Evolutionary conservation across 2,329 filamentous ascomycete genomes (phyloP), one percentile per base, ranked within the genome.

Genomic region (Diaporthe helianthi): DNA sequence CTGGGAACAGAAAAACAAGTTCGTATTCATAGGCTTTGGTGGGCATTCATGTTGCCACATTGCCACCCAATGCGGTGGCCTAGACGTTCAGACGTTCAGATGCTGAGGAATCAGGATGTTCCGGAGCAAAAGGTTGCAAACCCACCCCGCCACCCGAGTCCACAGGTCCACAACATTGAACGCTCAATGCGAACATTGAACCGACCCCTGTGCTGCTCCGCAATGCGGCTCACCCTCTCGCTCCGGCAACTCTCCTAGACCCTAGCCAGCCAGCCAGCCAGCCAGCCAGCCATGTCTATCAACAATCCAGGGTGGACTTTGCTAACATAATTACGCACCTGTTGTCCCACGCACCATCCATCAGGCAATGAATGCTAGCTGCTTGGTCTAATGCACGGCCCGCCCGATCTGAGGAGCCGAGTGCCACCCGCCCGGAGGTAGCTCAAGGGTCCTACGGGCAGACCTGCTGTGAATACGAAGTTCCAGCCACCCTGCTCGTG

Each of bases 301-400:
- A n/a, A n/a, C n/a, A n/a, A n/a, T n/a, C 9, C 33, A 33, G 36
- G 36, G 15, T 38, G 36, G 36, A 12, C 36, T 38, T 38, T n/a
- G n/a, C n/a, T n/a, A n/a, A n/a, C n/a, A n/a, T n/a, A n/a, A 33
- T 33, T 9, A 9, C 9, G 31, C 44, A 36, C 41, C 24, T 47
- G 29, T 17, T 47, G 46, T 46, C 51, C 65, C 55, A 67, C n/a
- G n/a, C n/a, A n/a, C n/a, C n/a, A n/a, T n/a, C n/a, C n/a, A n/a
- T n/a, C n/a, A n/a, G n/a, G n/a, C n/a, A n/a, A n/a, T n/a, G 44
- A 24, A 49, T 46, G 19, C 52, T 69, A 69, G 69, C 53, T 65
- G 69, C 69, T 61, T 69, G 52, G 53, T 15, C 69, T 71, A 71
- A 71, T 71, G 69, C 69, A 69, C 60, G 52, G 60, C 52, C 52